Evolutionary conservation across 2,329 filamentous ascomycete species (phyloP).

Genomic region (Drechslera avenae): DNA sequence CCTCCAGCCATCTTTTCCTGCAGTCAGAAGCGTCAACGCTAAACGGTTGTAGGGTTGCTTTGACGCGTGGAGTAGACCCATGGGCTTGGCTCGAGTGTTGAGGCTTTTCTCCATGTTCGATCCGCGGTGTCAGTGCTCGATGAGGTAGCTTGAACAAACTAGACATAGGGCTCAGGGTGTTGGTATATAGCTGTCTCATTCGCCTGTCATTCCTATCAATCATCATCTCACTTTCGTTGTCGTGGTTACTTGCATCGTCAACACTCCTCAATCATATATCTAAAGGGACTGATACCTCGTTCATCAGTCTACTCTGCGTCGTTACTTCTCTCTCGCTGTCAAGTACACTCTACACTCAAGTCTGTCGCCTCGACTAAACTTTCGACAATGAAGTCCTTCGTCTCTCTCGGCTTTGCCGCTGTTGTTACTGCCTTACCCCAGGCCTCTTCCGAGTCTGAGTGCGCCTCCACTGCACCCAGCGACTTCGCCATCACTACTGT

Average conservation of each 20-base stretch:
- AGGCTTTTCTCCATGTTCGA: constrained; percentile 21
- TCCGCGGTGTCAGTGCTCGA: constrained; percentile 28
- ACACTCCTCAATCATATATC: constrained; percentile 9
- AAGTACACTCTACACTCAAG: constrained; percentile 15
- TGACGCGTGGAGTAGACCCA: constrained; percentile 39
- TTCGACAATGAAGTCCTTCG: constrained; percentile 41
- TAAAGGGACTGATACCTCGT: constrained; percentile 45
- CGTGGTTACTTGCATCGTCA: constrained; percentile 27
- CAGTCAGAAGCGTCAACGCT: constrained; percentile 28
- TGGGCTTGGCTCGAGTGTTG: constrained; percentile 26
- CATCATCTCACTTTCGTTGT: constrained; percentile 33
- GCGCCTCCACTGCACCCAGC: constrained; percentile 58
- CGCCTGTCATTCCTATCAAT: constrained; percentile 13
- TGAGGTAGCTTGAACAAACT: constrained; percentile 27
- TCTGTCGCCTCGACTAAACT: constrained; percentile 8
- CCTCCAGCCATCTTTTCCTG: constrained; percentile 30
- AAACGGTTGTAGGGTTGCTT: constrained; percentile 26
- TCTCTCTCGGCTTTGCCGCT: constrained; percentile 37
- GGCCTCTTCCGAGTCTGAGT: constrained; percentile 56
- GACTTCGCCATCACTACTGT: constrained; percentile 65
- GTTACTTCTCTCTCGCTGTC: constrained; percentile 23
- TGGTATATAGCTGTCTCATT: constrained; percentile 40
- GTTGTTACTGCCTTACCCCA: constrained; percentile 36
- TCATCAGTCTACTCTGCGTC: constrained; percentile 42
- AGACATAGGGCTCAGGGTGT: constrained; percentile 16